Percentiles rank a stretch among this genome's conserved stretches.
Conservation (phyloP, 169 alveolate species). For the Plasmodium vinckei region DNA sequence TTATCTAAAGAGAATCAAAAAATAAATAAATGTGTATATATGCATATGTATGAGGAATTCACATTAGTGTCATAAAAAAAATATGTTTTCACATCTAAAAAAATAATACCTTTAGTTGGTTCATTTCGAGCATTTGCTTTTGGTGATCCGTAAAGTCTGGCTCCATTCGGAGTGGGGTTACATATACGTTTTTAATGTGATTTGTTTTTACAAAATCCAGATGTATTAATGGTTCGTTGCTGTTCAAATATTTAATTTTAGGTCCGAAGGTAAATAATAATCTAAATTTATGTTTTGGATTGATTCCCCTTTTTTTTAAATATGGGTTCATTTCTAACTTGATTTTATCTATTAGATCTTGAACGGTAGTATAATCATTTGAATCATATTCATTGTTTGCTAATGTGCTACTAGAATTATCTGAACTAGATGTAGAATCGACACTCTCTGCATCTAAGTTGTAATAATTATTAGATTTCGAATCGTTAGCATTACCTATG, state of each 20-base stretch:
- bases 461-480: background rate
- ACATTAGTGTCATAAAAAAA: too few relatives aligned
- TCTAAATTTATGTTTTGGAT: slow-evolving; percentile 61
- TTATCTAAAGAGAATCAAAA: slow-evolving; percentile 21
- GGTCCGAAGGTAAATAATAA: slow-evolving; percentile 60
- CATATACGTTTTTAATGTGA: slow-evolving; percentile 76
- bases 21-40: slow-evolving; percentile 2
- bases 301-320: slow-evolving; percentile 72
- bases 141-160: slow-evolving; percentile 85
- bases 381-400: slow-evolving; percentile 27
- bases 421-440: slow-evolving; percentile 30
- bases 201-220: slow-evolving; percentile 69
- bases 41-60: background rate
- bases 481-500: background rate
- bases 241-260: slow-evolving; percentile 41
- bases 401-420: slow-evolving; percentile 55
- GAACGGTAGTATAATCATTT: slow-evolving; percentile 67
- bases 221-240: slow-evolving; percentile 42
- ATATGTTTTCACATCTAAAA: too few relatives aligned
- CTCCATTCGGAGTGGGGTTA: slow-evolving; percentile 84
- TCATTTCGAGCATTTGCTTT: slow-evolving; percentile 63
- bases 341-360: slow-evolving; percentile 73
- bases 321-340: slow-evolving; percentile 75
- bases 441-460: slow-evolving; percentile 18
- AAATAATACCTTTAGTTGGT: slow-evolving; percentile 31